A percentile compares a stretch with the other conserved stretches of the same genome.
phyloP scores from a whole-genome alignment of 352 stramenopile genomes.

The Phytophthora ramorum region DNA sequence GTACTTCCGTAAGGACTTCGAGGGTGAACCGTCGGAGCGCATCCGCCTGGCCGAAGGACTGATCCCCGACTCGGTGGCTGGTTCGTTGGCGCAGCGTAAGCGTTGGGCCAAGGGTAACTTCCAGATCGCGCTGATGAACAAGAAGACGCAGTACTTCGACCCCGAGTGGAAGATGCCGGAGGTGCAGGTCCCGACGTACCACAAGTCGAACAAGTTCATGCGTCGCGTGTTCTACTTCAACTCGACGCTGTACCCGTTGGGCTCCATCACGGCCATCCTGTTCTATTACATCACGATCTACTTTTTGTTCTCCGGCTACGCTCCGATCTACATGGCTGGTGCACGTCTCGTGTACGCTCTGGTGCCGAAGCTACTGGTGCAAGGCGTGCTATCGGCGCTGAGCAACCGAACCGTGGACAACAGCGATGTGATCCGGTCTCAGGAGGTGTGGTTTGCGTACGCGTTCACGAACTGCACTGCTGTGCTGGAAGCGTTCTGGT shows the following conservation, averaged over 20 bases:
- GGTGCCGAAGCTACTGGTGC: constrained; percentile 82
- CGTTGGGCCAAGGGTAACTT: constrained; percentile 90
- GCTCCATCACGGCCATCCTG: constrained; percentile 79
- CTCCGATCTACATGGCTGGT: constrained; percentile 83
- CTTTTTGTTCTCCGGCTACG: constrained; percentile 84
- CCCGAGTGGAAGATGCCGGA: constrained; percentile 83
- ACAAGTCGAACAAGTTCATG: constrained; percentile 78
- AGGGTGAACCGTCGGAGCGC: constrained; percentile 75
- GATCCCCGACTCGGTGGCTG: constrained; percentile 77
- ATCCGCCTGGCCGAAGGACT: constrained; percentile 82
- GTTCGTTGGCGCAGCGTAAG: constrained; percentile 77
- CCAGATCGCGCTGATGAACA: constrained; percentile 86
- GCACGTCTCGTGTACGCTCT: constrained; percentile 75
- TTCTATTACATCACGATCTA: constrained; percentile 90
- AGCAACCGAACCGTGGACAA: constrained; percentile 87
- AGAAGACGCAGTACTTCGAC: constrained; percentile 82
- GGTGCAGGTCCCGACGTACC: constrained; percentile 62
- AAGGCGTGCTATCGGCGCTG: constrained; percentile 77
- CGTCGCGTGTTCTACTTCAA: constrained; percentile 85
- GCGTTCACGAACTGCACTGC: constrained; percentile 83
- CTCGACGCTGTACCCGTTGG: constrained; percentile 80
- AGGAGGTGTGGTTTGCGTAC: constrained; percentile 88
- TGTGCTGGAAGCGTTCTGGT: constrained; percentile 81
- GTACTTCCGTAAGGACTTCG: constrained; percentile 91
- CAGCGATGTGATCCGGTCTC: constrained; percentile 83